Conservation (phyloP, 768 basidiomycete species). For the Lactarius sanguifluus region DNA sequence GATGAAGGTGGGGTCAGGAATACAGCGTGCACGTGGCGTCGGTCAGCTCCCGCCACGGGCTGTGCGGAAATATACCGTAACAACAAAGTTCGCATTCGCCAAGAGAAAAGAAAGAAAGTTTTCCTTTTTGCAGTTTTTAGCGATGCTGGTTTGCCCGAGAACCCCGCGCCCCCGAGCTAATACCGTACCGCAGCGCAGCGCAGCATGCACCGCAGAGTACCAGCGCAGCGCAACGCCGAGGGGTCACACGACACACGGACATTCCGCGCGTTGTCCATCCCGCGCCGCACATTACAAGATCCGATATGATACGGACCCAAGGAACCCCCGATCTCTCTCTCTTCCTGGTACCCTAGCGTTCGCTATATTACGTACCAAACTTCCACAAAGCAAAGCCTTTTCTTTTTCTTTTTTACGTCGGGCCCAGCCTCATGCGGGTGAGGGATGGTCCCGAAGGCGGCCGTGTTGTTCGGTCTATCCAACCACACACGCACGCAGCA, state of each 20-base stretch:
- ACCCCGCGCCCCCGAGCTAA: not conserved
- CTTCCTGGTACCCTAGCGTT: not conserved
- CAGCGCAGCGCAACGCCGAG: not conserved
- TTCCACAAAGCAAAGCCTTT: not conserved
- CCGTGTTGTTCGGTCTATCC: not conserved
- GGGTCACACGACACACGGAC: not conserved
- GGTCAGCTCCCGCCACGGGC: not conserved
- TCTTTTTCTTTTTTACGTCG: not conserved
- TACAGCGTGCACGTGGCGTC: not conserved
- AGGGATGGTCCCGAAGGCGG: not conserved
- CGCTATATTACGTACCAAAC: not conserved
- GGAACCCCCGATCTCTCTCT: not conserved
- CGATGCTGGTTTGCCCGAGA: not conserved
- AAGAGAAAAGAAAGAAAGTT: not conserved
- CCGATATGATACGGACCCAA: not conserved
- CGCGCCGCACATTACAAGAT: not conserved
- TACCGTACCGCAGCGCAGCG: not conserved
- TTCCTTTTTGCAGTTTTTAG: not conserved
- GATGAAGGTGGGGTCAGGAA: not conserved
- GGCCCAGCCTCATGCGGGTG: not conserved
- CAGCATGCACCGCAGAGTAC: not conserved
- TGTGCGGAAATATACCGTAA: not conserved
- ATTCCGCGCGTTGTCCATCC: not conserved
- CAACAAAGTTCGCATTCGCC: not conserved
- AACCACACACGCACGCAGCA: not conserved